Evolutionary conservation across 1,284 basidiomycete species (phyloP).

Genomic region (Trichosporon sp.): DNA sequence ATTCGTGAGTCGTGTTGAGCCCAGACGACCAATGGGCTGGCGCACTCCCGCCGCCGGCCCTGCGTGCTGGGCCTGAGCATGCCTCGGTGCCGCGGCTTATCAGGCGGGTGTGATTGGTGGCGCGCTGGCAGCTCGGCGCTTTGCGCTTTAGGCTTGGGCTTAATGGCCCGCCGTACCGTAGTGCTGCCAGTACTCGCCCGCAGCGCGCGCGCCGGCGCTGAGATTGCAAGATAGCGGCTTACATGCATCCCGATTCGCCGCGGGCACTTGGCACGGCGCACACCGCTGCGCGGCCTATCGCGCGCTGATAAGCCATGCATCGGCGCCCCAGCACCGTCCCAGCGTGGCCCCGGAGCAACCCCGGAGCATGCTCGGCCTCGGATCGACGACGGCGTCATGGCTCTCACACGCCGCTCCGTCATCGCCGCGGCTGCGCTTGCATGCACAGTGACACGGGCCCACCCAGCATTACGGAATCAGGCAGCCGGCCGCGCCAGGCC

Average conservation of each 20-base stretch:
- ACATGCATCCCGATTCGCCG: neutral
- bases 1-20: neutral
- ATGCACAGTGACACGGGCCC: neutral
- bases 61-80: neutral
- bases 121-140: no score
- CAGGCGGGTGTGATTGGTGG: neutral
- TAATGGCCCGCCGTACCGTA: no score
- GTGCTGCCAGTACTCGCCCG: no score
- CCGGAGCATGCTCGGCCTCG: no score
- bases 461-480: neutral
- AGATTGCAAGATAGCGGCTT: neutral
- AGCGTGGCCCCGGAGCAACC: no score
- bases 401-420: neutral
- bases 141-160: no score
- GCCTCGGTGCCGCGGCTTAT: neutral
- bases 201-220: no score
- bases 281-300: neutral
- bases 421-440: neutral
- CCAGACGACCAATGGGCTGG: neutral
- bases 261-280: neutral
- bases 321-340: no score
- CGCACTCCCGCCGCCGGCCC: neutral
- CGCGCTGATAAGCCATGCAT: neutral
- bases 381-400: no score
- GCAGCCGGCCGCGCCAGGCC: no score